Evolutionary conservation across 768 basidiomycete genomes (phyloP).

Genomic region (Podaxis carcinomalis): DNA sequence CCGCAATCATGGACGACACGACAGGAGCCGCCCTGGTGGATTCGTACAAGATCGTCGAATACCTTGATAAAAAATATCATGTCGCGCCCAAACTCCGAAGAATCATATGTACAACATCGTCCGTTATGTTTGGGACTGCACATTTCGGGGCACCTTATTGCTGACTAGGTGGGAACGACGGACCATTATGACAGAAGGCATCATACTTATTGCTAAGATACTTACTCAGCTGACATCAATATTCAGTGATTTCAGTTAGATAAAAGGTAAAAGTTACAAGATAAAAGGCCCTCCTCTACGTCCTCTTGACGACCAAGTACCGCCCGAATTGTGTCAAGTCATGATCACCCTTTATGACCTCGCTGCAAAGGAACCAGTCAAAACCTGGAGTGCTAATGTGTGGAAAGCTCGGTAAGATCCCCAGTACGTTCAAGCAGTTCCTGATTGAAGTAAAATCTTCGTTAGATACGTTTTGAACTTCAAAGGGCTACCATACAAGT

Average conservation of each 20-base stretch:
- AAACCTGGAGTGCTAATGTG: conserved; percentile 3
- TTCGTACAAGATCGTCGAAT: no score
- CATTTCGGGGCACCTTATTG: no score
- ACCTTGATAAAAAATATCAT: no score
- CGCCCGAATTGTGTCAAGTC: neutral
- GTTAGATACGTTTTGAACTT: conserved; percentile 10
- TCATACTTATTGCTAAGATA: neutral
- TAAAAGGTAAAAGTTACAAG: neutral
- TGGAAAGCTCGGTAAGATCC: conserved; percentile 8
- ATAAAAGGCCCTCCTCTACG: neutral
- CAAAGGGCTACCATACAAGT: conserved; percentile 11
- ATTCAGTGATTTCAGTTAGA: no score
- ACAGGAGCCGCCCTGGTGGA: no score
- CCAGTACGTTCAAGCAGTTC: neutral
- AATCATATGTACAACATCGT: no score
- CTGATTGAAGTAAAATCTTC: neutral
- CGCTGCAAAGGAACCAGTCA: neutral
- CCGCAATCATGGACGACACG: no score
- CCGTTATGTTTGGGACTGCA: no score
- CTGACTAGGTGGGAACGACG: neutral
- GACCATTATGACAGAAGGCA: neutral
- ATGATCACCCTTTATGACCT: conserved; percentile 17
- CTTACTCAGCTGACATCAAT: neutral
- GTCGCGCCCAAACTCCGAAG: no score
- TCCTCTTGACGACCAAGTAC: no score